phyloP scores from a whole-genome alignment of 768 basidiomycete genomes.

The Amanita thiersii region DNA sequence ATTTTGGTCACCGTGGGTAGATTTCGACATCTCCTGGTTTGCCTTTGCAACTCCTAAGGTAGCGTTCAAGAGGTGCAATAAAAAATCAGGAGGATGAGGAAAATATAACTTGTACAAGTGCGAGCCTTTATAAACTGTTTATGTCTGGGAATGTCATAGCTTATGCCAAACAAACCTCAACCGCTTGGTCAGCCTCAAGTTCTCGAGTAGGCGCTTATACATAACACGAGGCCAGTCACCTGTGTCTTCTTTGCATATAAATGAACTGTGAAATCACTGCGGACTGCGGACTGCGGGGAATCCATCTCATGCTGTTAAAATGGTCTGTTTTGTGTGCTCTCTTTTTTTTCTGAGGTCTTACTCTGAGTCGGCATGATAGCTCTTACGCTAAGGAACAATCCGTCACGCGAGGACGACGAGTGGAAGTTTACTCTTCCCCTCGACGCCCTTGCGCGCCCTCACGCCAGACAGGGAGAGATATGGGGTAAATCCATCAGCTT shows the following conservation, averaged over 20 bases:
- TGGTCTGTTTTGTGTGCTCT: too few relatives aligned
- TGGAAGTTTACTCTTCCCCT: constrained; percentile 41
- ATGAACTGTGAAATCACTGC: too few relatives aligned
- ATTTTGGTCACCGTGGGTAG: too few relatives aligned
- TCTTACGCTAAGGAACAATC: constrained; percentile 29
- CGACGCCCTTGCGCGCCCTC: constrained; percentile 18
- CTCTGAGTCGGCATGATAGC: constrained; percentile 23
- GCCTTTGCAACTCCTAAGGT: background rate
- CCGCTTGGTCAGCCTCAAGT: background rate
- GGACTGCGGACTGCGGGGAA: background rate
- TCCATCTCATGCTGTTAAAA: background rate
- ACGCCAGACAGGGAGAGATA: constrained; percentile 16
- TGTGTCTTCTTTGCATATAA: too few relatives aligned
- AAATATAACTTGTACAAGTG: too few relatives aligned
- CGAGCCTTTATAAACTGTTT: background rate
- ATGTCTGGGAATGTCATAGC: background rate
- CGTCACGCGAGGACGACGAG: constrained; percentile 37
- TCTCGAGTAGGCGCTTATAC: background rate
- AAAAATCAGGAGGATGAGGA: constrained; percentile 2
- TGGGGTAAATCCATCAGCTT: constrained; percentile 47
- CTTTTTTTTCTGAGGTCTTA: too few relatives aligned
- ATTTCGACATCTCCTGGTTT: background rate
- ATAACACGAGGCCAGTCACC: too few relatives aligned
- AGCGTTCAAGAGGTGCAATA: too few relatives aligned
- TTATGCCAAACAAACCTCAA: background rate